phyloP scores from a whole-genome alignment of 2,329 filamentous ascomycete species.

The Chalaropsis thielavioides region DNA sequence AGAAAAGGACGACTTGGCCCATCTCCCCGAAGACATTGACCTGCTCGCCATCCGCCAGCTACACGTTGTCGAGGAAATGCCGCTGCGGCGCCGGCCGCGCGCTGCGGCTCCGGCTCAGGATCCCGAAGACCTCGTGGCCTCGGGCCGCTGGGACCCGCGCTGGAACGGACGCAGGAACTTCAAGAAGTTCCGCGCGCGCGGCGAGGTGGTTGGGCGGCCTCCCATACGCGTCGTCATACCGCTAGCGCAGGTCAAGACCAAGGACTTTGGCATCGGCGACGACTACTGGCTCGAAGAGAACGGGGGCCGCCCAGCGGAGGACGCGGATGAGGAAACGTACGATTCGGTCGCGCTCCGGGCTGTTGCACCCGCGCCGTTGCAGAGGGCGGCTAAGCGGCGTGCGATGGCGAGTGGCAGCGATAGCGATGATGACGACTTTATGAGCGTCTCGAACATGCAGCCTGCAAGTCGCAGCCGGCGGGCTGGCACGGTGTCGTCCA shows the following conservation, averaged over 20 bases:
- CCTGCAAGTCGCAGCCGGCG: conserved; percentile 10
- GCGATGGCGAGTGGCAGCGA: conserved; percentile 22
- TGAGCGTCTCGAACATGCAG: conserved; percentile 6
- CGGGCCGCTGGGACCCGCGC: conserved; percentile 60
- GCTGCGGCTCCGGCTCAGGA: neutral
- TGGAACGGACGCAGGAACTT: conserved; percentile 97
- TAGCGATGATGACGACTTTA: conserved; percentile 21
- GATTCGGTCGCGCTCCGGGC: neutral
- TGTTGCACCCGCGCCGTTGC: neutral
- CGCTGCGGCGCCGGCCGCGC: conserved; percentile 33
- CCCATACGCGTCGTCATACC: conserved; percentile 47
- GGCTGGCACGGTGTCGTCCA: conserved; percentile 13
- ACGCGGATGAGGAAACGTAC: conserved; percentile 17
- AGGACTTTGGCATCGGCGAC: conserved; percentile 59
- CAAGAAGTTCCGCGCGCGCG: conserved; percentile 64
- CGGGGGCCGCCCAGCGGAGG: conserved; percentile 18
- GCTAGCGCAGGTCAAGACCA: conserved; percentile 55
- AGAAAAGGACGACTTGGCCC: conserved; percentile 40
- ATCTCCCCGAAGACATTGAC: conserved; percentile 48
- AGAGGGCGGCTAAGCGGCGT: neutral
- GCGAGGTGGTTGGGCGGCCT: conserved; percentile 32
- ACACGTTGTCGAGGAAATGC: conserved; percentile 63
- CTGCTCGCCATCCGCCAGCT: conserved; percentile 58
- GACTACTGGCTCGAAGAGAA: conserved; percentile 57
- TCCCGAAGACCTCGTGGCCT: conserved; percentile 38